Conservation (phyloP, 1,139 yeast genomes). For the Debaryomyces singareniensis region DNA sequence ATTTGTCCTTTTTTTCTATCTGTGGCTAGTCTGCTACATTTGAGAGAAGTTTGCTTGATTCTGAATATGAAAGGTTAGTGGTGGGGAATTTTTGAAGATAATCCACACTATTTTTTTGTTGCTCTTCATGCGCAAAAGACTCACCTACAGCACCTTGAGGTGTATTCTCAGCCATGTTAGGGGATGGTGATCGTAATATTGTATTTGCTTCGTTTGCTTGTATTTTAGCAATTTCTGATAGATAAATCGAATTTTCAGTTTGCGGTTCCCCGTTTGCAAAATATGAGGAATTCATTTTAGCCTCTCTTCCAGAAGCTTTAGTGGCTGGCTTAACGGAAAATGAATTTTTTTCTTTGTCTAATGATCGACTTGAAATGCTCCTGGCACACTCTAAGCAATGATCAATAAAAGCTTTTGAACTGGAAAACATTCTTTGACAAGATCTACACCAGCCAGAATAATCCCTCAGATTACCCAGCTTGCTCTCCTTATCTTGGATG, state of each 20-base stretch:
- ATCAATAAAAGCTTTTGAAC: constrained; percentile 53
- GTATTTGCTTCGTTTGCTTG: constrained; percentile 4
- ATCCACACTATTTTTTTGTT: too few relatives aligned
- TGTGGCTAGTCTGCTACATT: too few relatives aligned
- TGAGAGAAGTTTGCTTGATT: neutral
- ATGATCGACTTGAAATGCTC: too few relatives aligned
- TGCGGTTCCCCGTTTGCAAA: neutral
- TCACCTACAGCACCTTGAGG: constrained; percentile 1
- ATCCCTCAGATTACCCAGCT: constrained; percentile 17
- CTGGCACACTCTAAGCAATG: constrained; percentile 65
- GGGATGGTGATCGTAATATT: constrained; percentile 4
- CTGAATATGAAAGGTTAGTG: too few relatives aligned
- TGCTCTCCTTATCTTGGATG: constrained; percentile 40
- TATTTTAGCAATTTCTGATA: constrained; percentile 5
- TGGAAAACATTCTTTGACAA: constrained; percentile 53
- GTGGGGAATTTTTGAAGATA: too few relatives aligned
- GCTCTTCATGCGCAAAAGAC: too few relatives aligned
- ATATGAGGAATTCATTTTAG: neutral
- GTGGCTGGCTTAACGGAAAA: too few relatives aligned
- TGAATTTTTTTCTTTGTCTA: too few relatives aligned
- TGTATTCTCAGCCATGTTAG: constrained; percentile 3
- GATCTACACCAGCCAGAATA: constrained; percentile 63
- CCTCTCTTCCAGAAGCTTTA: too few relatives aligned
- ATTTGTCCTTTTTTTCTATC: too few relatives aligned
- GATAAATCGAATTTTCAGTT: neutral